Percentiles rank a stretch among this genome's conserved stretches.
Conservation (phyloP, 345 rosid genomes). For the Brassica juncea region DNA sequence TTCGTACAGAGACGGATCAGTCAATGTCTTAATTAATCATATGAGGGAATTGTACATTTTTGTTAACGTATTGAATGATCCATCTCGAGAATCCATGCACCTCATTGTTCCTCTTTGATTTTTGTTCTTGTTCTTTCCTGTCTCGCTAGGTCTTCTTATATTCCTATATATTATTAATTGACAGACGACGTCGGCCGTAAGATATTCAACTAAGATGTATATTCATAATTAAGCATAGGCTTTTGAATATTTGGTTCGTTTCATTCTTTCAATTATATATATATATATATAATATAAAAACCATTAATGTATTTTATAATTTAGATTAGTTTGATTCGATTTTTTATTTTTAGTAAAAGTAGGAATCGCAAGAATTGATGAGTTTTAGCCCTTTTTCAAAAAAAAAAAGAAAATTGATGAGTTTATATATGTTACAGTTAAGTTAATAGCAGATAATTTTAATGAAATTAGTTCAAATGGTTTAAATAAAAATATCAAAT, state of each 20-base stretch:
- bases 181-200: neutral
- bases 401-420: too few species aligned
- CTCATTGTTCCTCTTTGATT: constrained; percentile 30
- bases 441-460: neutral
- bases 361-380: too few species aligned
- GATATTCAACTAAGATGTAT: neutral
- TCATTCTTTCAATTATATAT: neutral
- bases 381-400: too few species aligned
- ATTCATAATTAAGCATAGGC: too few species aligned
- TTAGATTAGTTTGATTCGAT: neutral
- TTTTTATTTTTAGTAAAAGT: too few species aligned
- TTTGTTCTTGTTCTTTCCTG: constrained; percentile 16
- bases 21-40: constrained; percentile 23
- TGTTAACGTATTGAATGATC: constrained; percentile 23
- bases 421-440: too few species aligned
- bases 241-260: neutral
- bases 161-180: too few species aligned
- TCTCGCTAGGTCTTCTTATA: constrained; percentile 7
- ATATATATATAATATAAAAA: neutral
- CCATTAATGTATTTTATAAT: neutral
- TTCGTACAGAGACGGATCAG: constrained; percentile 27
- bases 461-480: neutral
- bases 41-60: too few species aligned
- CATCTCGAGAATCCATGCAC: constrained; percentile 35
- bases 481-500: too few species aligned